Conservation (phyloP, 495 filamentous ascomycete species). For the Geopyxis carbonaria region DNA sequence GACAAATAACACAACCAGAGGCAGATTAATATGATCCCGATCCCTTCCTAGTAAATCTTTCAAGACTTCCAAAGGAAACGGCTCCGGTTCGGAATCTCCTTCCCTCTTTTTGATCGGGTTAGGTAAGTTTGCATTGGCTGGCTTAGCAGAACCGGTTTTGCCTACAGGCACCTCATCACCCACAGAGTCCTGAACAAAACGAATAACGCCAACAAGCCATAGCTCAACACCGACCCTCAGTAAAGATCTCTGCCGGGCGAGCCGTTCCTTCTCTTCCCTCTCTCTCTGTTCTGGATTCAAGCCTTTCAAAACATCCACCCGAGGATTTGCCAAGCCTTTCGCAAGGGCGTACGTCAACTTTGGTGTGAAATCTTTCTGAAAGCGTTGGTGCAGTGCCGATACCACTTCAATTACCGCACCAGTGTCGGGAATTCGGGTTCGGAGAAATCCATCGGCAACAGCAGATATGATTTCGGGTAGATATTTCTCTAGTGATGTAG, state of each 20-base stretch:
- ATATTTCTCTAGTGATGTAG: conserved; percentile 89
- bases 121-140: conserved; percentile 34
- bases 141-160: conserved; percentile 37
- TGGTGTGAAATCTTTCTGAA: conserved; percentile 77
- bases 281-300: conserved; percentile 68
- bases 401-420: conserved; percentile 82
- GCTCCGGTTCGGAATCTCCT: conserved; percentile 36
- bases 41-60: conserved; percentile 93
- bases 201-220: conserved; percentile 80
- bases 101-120: conserved; percentile 21
- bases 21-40: conserved; percentile 76
- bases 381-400: conserved; percentile 88
- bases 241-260: conserved; percentile 70
- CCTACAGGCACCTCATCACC: conserved; percentile 53
- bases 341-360: conserved; percentile 87
- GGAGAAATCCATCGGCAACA: conserved; percentile 87
- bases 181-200: conserved; percentile 74
- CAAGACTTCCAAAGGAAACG: conserved; percentile 86
- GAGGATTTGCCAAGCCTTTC: conserved; percentile 78
- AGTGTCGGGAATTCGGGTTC: conserved; percentile 79
- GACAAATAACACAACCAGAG: conserved; percentile 81
- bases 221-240: conserved; percentile 85
- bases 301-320: conserved; percentile 66
- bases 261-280: conserved; percentile 86
- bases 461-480: conserved; percentile 97